Evolutionary conservation across 345 rosid species (phyloP).

Genomic region (Abelmoschus esculentus): DNA sequence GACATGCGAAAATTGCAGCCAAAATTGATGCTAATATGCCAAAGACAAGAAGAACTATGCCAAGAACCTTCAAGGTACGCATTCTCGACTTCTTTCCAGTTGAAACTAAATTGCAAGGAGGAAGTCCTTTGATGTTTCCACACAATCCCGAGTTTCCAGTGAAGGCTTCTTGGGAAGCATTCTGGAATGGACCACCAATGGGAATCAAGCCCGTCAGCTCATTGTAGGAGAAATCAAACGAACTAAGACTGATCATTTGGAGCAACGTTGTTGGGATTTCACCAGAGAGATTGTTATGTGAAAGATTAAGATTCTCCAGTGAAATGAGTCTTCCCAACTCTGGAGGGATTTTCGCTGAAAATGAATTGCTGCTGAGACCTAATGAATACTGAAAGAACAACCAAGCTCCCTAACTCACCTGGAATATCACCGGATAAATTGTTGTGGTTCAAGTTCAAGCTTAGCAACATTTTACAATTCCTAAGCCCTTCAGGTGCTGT

Average conservation of each 20-base stretch:
- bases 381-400: constrained; percentile 31
- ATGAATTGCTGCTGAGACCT: constrained; percentile 60
- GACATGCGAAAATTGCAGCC: constrained; percentile 1
- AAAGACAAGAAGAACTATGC: constrained; percentile 19
- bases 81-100: neutral
- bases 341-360: constrained; percentile 45
- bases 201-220: neutral
- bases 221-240: constrained; percentile 6
- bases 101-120: constrained; percentile 1
- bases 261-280: constrained; percentile 32
- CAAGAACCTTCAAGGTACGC: neutral
- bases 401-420: constrained; percentile 35
- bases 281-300: constrained; percentile 30
- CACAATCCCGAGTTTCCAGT: neutral
- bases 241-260: constrained; percentile 1
- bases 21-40: constrained; percentile 17
- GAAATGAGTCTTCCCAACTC: constrained; percentile 28
- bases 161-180: neutral
- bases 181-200: neutral
- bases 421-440: constrained; percentile 31
- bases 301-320: constrained; percentile 13
- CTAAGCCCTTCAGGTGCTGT: constrained; percentile 33
- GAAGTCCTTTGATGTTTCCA: neutral
- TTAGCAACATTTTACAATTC: constrained; percentile 27
- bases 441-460: constrained; percentile 51